Base-by-base conservation (phyloP, 345 rosid genomes). In the Murraya paniculata region DNA sequence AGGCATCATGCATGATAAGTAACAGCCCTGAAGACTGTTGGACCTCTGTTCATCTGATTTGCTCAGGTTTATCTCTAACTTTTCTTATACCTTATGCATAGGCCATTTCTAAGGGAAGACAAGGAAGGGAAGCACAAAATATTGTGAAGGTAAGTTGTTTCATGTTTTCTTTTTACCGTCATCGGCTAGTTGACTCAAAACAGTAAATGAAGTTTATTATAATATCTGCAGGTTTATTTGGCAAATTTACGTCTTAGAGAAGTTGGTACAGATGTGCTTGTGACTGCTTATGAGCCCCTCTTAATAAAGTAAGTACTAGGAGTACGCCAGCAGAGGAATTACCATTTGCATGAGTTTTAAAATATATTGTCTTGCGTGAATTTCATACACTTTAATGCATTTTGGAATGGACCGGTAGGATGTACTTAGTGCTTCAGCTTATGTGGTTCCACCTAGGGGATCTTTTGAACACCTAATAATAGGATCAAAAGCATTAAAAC, bases 81-180 rank as follows among this genome's bases (percentile, higher is more conserved):
- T 22, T 48, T 31, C n/a, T 71, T 70, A 18, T 75, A 64, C 77
- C 13, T 13, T 57, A 30, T 82, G 28, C 13, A 58, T 79, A 94
- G 97, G 88, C 88, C 50, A 82, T 92, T 78, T 92, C 99, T 7
- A 93, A 95, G 85, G 99, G 91, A 78, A 86, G 90, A 25, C 99
- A 95, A 71, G 99, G 98, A 85, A 91, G 93, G 84, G 98, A 93
- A 82, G 97, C 98, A 4, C 98, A 91, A 71, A 95, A 95, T 80
- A 72, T 88, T 68, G 85, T 93, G 70, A 88, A 76, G 88, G 98
- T 91, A 77, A 65, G 81, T 48, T 57, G 45, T 36, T 21, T 56
- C 33, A 11, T 78, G 72, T 78, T 79, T 65, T 77, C 50, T 68
- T 79, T 61, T 77, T 48, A 64, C 27, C 39, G 61, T 21, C 35